Evolutionary conservation across 1,139 yeast species (phyloP).

Genomic region (Casaregolazyma suthepensis): DNA sequence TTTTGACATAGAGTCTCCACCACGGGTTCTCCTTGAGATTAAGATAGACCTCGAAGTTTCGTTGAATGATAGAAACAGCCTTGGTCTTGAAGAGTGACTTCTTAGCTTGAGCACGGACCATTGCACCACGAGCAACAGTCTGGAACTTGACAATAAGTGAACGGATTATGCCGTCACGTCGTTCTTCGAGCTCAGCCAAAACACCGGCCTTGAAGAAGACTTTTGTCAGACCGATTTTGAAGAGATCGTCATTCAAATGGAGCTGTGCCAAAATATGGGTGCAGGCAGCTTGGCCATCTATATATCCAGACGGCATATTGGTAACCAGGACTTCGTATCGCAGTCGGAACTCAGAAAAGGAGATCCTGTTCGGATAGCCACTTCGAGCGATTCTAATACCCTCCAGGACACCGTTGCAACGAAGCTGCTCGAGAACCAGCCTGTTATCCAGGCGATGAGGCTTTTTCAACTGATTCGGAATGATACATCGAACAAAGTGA

Average conservation of each 20-base stretch:
- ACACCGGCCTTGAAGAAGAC: slow-evolving; percentile 96
- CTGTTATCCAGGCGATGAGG: slow-evolving; percentile 68
- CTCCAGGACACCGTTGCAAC: slow-evolving; percentile 97
- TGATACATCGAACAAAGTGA: slow-evolving; percentile 92
- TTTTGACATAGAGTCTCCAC: slow-evolving; percentile 65
- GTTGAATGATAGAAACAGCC: slow-evolving; percentile 65
- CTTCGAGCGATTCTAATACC: slow-evolving; percentile 96
- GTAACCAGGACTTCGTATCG: slow-evolving; percentile 64
- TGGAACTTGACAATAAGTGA: slow-evolving; percentile 57
- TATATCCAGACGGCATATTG: slow-evolving; percentile 33
- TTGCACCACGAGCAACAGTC: slow-evolving; percentile 58
- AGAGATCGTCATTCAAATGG: slow-evolving; percentile 56
- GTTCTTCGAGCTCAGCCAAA: slow-evolving; percentile 81
- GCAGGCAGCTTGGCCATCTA: slow-evolving; percentile 55
- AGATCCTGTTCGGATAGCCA: slow-evolving; percentile 90
- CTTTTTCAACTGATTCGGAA: slow-evolving; percentile 76
- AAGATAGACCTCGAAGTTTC: slow-evolving; percentile 53
- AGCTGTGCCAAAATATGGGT: slow-evolving; percentile 59
- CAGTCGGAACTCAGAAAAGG: slow-evolving; percentile 70
- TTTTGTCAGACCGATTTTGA: slow-evolving; percentile 78
- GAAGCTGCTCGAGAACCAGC: slow-evolving; percentile 77
- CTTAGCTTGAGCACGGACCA: slow-evolving; percentile 49
- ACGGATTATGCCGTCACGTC: slow-evolving; percentile 62
- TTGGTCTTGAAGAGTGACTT: slow-evolving; percentile 53
- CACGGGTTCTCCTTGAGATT: slow-evolving; percentile 62